phyloP scores from a whole-genome alignment of 352 stramenopile genomes.

The Phytophthora rubi region DNA sequence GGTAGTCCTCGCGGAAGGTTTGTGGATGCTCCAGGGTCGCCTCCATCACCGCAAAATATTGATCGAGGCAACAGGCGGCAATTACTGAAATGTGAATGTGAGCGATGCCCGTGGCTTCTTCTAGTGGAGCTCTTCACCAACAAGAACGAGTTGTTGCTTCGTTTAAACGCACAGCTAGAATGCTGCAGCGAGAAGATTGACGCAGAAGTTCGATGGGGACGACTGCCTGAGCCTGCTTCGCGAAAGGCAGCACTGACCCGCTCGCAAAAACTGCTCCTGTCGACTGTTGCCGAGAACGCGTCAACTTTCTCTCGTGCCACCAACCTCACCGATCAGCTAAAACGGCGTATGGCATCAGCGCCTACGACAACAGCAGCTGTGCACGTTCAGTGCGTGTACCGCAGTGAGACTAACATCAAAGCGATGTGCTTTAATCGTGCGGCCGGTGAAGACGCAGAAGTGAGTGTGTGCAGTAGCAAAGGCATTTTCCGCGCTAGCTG shows the following conservation, averaged over 20 bases:
- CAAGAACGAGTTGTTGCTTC: conserved; percentile 77
- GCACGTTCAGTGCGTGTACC: conserved; percentile 73
- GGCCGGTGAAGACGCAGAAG: conserved; percentile 56
- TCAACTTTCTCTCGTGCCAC: conserved; percentile 40
- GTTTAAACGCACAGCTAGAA: conserved; percentile 71
- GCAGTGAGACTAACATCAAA: conserved; percentile 85
- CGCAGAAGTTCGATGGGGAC: conserved; percentile 73
- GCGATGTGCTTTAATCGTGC: conserved; percentile 83
- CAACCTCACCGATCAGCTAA: conserved; percentile 66
- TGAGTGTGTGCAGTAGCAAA: conserved; percentile 80
- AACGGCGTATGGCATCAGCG: conserved; percentile 56
- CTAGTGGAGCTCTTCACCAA: conserved; percentile 75
- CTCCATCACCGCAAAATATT: conserved; percentile 33
- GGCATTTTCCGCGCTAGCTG: conserved; percentile 71
- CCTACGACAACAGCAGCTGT: conserved; percentile 39
- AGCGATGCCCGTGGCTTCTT: conserved; percentile 76
- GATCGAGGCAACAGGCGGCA: conserved; percentile 45
- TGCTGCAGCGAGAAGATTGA: conserved; percentile 82
- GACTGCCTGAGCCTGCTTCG: conserved; percentile 67
- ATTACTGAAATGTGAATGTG: conserved; percentile 72
- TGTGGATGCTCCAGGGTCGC: conserved; percentile 21
- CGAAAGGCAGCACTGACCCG: conserved; percentile 68
- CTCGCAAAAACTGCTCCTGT: conserved; percentile 71
- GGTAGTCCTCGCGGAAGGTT: conserved; percentile 32
- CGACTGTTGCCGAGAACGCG: conserved; percentile 46